Evolutionary conservation across 176 grass and related monocot species (phyloP), one percentile per base, ranked within the genome.

Genomic region (Otatea glauca): DNA sequence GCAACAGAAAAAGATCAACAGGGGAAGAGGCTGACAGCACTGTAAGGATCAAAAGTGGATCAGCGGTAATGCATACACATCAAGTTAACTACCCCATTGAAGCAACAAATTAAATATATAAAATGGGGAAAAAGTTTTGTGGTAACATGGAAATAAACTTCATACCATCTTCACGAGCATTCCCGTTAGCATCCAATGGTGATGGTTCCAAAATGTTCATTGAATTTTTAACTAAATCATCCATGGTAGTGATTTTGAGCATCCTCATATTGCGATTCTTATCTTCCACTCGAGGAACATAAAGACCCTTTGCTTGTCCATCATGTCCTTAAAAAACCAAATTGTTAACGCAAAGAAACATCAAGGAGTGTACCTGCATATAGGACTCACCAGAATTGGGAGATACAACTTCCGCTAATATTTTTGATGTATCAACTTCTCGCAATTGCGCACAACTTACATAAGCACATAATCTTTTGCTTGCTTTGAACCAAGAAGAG

Each of bases 161-260:
- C 27, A 61, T 95, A 98, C 96, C 89, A 81, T 98, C 96, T 89
- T 94, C 86, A 48, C 88, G 88, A 79, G 84, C 68, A 55, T 75
- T 91, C 27, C 88, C 88, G 20, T 47, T 84, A 87, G 84, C 76
- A 89, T 95, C 88, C 11, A 88, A 5, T n/a, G 91, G 89, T 23
- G 88, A 92, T 27, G 96, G 93, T 74, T 99, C 96, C 81, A 99
- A 39, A 79, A 99, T 99, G 29, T 99, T 96, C 96, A 99, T 96
- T 64, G 93, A 96, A 92, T 94, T 96, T 64, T 89, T 84, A 72
- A 96, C 62, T 53, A 99, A 86, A 84, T 99, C 93, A 74, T 94
- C 77, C 80, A 91, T 91, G 54, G 87, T 79, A 35, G 91, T 94
- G 54, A 99, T 96, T 88, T 86, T 95, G 65, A 96, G 63, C 93